Conservation (phyloP, 257 asterid genomes). For the Voacanga thouarsii region DNA sequence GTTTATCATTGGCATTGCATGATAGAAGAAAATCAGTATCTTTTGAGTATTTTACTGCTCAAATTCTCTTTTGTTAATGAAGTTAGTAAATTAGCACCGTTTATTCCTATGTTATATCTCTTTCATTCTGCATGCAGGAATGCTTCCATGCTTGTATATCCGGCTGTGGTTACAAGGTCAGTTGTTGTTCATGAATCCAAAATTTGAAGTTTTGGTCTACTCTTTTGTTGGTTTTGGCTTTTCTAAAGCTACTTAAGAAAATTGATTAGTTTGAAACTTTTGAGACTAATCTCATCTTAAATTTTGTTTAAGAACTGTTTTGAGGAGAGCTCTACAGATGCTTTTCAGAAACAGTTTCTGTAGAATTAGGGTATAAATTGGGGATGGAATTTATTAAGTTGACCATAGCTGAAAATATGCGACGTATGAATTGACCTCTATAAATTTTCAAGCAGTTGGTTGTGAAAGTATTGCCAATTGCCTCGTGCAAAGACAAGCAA, state of each 20-base stretch:
- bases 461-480: background rate
- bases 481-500: background rate
- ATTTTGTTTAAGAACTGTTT: background rate
- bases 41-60: background rate
- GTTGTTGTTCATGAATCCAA: conserved; percentile 16
- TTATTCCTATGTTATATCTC: background rate
- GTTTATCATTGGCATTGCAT: background rate
- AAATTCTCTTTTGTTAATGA: background rate
- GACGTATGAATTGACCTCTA: background rate
- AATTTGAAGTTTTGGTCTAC: background rate
- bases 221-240: background rate
- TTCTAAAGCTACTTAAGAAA: background rate
- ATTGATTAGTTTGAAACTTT: background rate
- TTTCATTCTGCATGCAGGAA: conserved; percentile 39
- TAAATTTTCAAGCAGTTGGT: background rate
- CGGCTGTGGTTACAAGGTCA: conserved; percentile 79
- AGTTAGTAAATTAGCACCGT: background rate
- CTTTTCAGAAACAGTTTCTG: background rate
- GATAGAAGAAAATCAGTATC: background rate
- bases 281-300: background rate
- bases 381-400: background rate
- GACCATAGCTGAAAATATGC: background rate
- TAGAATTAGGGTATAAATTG: background rate
- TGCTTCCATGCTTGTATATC: conserved; percentile 75
- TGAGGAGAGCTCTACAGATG: background rate